Evolutionary conservation across 306 rosid genomes (phyloP).

Genomic region (Vigna angularis): DNA sequence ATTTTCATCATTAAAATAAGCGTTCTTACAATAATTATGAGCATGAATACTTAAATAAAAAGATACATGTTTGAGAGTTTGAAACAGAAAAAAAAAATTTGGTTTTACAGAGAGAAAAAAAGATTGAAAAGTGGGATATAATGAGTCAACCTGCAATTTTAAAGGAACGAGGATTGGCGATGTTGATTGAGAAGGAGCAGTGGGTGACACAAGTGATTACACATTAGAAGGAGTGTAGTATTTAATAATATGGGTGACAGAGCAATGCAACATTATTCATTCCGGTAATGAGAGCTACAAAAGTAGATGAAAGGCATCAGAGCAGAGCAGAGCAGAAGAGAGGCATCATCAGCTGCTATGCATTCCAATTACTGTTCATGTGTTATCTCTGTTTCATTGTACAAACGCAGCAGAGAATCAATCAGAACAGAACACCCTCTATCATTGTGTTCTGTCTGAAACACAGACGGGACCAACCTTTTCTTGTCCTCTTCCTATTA

Average conservation of each 20-base stretch:
- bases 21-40: no score
- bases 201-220: conserved; percentile 12
- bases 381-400: conserved; percentile 32
- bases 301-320: conserved; percentile 3
- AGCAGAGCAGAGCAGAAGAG: conserved; percentile 11
- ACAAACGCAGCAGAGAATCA: conserved; percentile 24
- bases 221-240: neutral
- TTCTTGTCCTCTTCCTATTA: conserved; percentile 5
- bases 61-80: no score
- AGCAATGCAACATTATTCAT: conserved; percentile 3
- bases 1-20: no score
- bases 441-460: neutral
- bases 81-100: no score
- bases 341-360: neutral
- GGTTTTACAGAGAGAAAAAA: neutral
- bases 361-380: conserved; percentile 21
- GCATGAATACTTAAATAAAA: no score
- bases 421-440: conserved; percentile 16
- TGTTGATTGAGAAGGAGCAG: neutral
- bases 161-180: conserved; percentile 26
- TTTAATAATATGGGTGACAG: conserved; percentile 3
- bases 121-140: neutral
- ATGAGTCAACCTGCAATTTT: conserved; percentile 26
- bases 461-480: neutral
- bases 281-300: neutral